Evolutionary conservation across 306 rosid species (phyloP).

Genomic region (Lagenaria siceraria): DNA sequence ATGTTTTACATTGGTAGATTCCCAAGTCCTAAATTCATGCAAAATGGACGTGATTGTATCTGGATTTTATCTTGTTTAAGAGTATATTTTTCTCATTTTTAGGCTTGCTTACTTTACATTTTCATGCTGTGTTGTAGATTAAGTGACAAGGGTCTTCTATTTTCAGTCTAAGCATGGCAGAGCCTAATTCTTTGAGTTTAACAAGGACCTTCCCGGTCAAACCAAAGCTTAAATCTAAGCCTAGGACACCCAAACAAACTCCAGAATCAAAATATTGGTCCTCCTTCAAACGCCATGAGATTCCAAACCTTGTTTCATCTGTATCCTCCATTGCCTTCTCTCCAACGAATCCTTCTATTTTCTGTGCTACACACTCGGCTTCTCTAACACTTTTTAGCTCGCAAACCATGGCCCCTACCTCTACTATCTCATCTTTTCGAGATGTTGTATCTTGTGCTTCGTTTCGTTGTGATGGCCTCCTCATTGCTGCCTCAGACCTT

Average conservation of each 20-base stretch:
- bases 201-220: constrained; percentile 40
- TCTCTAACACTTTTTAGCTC: constrained; percentile 44
- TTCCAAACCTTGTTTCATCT: constrained; percentile 43
- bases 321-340: constrained; percentile 56
- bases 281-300: constrained; percentile 57
- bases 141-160: background rate
- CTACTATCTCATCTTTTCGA: constrained; percentile 43
- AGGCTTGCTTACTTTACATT: background rate
- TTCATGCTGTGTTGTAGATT: background rate
- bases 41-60: background rate
- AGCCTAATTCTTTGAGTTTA: constrained; percentile 10
- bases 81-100: background rate
- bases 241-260: constrained; percentile 44
- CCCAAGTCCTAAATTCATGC: background rate
- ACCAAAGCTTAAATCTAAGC: constrained; percentile 59
- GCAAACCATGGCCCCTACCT: constrained; percentile 28
- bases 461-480: constrained; percentile 63
- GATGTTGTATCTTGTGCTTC: constrained; percentile 67
- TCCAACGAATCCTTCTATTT: constrained; percentile 36
- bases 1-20: background rate
- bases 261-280: constrained; percentile 78
- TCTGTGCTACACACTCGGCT: constrained; percentile 61
- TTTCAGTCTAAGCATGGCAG: constrained; percentile 35
- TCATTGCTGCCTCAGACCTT: constrained; percentile 69
- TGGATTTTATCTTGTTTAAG: background rate